A percentile compares a stretch with the other conserved stretches of the same genome.
Conservation (phyloP, 345 rosid genomes). For the Eucalyptus virginea region DNA sequence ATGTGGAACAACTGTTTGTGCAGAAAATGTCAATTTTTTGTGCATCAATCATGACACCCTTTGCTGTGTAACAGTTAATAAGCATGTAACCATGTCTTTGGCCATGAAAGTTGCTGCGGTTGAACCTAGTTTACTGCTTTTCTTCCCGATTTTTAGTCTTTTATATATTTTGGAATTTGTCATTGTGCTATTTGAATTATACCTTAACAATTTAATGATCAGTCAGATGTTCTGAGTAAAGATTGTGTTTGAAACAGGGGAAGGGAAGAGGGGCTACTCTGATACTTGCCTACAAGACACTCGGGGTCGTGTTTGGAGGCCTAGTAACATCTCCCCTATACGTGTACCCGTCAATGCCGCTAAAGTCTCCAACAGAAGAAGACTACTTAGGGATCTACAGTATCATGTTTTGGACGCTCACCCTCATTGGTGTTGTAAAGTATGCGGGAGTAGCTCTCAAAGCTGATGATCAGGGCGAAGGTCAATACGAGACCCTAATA, state of each 20-base stretch:
- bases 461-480: conserved; percentile 75
- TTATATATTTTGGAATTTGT: neutral
- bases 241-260: neutral
- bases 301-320: conserved; percentile 73
- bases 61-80: neutral
- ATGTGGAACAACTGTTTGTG: neutral
- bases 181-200: neutral
- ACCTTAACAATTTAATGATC: neutral
- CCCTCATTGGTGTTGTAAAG: conserved; percentile 50
- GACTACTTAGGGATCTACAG: conserved; percentile 56
- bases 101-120: neutral
- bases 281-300: conserved; percentile 40
- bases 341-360: conserved; percentile 54
- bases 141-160: neutral
- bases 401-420: conserved; percentile 65
- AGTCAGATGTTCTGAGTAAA: neutral
- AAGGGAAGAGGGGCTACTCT: conserved; percentile 15
- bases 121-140: neutral
- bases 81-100: neutral
- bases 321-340: conserved; percentile 62
- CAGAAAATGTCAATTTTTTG: neutral
- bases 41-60: neutral
- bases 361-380: conserved; percentile 45
- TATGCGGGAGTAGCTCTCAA: conserved; percentile 37
- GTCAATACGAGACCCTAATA: neutral